Evolutionary conservation across 2,329 filamentous ascomycete genomes (phyloP).

Genomic region (Fusarium sp.): DNA sequence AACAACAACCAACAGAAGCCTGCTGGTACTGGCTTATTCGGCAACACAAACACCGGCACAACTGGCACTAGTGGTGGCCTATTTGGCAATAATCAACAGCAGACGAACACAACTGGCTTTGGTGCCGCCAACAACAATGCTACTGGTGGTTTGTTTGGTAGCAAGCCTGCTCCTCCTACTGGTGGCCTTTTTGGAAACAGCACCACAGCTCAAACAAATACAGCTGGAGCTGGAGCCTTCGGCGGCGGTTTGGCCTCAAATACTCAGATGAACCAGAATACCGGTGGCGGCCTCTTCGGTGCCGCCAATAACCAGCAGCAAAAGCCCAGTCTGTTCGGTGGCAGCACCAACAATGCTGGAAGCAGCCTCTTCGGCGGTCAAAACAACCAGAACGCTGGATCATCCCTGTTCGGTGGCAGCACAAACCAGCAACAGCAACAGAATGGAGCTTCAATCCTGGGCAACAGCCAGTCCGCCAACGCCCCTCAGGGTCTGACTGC

Average conservation of each 20-base stretch:
- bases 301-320: slow-evolving; percentile 52
- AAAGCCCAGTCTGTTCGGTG: slow-evolving; percentile 65
- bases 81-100: slow-evolving; percentile 58
- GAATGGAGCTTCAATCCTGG: slow-evolving; percentile 69
- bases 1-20: slow-evolving; percentile 56
- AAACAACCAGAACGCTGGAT: slow-evolving; percentile 58
- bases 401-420: slow-evolving; percentile 59
- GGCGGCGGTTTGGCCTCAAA: slow-evolving; percentile 52
- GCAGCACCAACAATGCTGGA: slow-evolving; percentile 57
- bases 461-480: slow-evolving; percentile 59
- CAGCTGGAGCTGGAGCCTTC: slow-evolving; percentile 58
- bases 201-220: slow-evolving; percentile 51
- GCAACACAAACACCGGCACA: slow-evolving; percentile 19
- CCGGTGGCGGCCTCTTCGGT: slow-evolving; percentile 65
- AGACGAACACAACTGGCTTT: slow-evolving; percentile 48
- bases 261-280: slow-evolving; percentile 53
- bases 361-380: slow-evolving; percentile 67
- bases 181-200: slow-evolving; percentile 56
- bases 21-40: slow-evolving; percentile 50
- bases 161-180: slow-evolving; percentile 51
- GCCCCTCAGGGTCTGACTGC: slow-evolving; percentile 78
- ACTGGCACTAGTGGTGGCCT: slow-evolving; percentile 49
- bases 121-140: slow-evolving; percentile 48
- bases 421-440: slow-evolving; percentile 64
- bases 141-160: slow-evolving; percentile 55